These are phyloP conservation scores for Fusarium praegraminearum DNA, from an alignment of 2,329 filamentous ascomycete genomes.

Conservation along the genomic window DNA sequence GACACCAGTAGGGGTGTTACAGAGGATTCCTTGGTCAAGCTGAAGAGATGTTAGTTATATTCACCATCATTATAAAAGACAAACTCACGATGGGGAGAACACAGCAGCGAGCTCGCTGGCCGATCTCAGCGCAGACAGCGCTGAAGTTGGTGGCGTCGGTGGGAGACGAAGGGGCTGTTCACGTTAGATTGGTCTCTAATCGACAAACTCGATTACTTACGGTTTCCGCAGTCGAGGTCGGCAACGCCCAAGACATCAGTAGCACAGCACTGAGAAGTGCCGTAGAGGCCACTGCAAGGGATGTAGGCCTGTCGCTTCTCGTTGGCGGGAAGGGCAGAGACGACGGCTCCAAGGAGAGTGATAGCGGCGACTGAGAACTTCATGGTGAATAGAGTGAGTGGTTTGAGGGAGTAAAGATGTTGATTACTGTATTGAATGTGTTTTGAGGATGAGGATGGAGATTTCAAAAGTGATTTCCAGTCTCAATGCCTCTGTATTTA, in stretches of 20 bases:
- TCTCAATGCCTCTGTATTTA: constrained; percentile 18
- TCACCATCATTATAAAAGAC: accelerated
- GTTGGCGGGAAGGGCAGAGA: constrained; percentile 48
- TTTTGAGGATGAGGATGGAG: not conserved
- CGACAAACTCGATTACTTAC: constrained; percentile 53
- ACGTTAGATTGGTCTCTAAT: constrained; percentile 1
- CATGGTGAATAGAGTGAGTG: constrained; percentile 42
- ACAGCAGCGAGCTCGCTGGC: constrained; percentile 70
- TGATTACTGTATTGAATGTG: not conserved
- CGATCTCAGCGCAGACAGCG: constrained; percentile 59
- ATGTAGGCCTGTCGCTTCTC: constrained; percentile 53
- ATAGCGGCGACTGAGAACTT: constrained; percentile 50
- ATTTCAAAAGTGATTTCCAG: not conserved
- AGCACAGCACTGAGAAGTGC: constrained; percentile 68
- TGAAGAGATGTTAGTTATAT: not conserved
- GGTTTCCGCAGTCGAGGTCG: constrained; percentile 66
- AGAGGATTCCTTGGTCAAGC: constrained; percentile 53
- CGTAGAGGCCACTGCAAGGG: constrained; percentile 59
- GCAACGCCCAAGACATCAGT: constrained; percentile 70
- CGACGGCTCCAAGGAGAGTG: constrained; percentile 40
- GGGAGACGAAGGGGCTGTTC: constrained; percentile 50
- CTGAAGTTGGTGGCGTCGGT: constrained; percentile 57
- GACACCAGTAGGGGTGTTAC: constrained; percentile 52
- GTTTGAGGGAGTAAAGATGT: constrained; percentile 13
- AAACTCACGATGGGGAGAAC: constrained; percentile 59